phyloP scores from a whole-genome alignment of 768 basidiomycete genomes.

The Botryobasidium botryosum region DNA sequence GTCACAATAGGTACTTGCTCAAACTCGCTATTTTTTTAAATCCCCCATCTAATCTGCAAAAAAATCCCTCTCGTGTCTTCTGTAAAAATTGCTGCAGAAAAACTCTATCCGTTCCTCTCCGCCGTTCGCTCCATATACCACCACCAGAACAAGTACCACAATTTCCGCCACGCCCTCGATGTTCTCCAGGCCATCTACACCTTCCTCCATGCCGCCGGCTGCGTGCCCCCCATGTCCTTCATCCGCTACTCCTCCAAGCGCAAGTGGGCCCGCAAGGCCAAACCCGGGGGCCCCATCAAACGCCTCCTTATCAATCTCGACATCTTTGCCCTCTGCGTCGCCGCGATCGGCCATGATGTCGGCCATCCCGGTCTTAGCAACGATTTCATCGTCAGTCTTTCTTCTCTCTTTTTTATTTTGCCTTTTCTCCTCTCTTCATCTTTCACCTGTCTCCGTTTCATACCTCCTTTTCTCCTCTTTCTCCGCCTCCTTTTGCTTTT shows the following conservation, averaged over 20 bases:
- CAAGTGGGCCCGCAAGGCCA: constrained; percentile 16
- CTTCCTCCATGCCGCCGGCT: constrained; percentile 61
- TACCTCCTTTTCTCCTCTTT: background rate
- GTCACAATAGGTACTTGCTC: too few relatives aligned
- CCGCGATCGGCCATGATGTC: constrained; percentile 94
- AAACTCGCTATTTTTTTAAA: constrained; percentile 14
- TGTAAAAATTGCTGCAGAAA: constrained; percentile 40
- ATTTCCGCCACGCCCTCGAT: constrained; percentile 92
- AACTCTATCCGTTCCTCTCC: constrained; percentile 60
- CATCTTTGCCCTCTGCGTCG: constrained; percentile 70
- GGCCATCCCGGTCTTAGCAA: constrained; percentile 94
- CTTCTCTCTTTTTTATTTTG: constrained; percentile 1
- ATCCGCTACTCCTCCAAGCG: constrained; percentile 30
- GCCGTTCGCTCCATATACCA: constrained; percentile 90
- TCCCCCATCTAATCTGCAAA: constrained; percentile 9
- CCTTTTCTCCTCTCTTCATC: background rate
- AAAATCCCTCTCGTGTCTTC: too few relatives aligned
- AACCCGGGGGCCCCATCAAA: constrained; percentile 7
- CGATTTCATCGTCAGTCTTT: constrained; percentile 64
- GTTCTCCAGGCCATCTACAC: constrained; percentile 86
- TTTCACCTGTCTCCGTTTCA: constrained; percentile 3
- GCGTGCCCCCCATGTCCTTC: constrained; percentile 62
- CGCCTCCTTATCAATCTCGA: constrained; percentile 38
- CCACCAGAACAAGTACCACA: constrained; percentile 86
- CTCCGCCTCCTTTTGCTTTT: too few relatives aligned